These are phyloP conservation scores for Garcia nutans DNA, from an alignment of 345 rosid genomes.

Conservation along the genomic window DNA sequence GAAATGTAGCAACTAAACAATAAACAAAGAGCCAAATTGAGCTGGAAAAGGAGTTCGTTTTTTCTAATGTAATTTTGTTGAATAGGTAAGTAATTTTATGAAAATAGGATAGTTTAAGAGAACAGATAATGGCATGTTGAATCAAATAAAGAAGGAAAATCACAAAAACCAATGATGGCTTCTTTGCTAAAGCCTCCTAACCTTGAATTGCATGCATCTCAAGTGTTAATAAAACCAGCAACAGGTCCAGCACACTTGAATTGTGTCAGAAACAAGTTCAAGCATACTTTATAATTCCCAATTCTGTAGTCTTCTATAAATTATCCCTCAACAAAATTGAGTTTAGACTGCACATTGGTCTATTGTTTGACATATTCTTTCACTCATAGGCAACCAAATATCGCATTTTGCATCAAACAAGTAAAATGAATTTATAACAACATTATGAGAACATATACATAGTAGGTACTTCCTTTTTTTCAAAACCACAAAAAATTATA, in stretches of 20 bases:
- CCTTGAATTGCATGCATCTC: conserved; percentile 1
- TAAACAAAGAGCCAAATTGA: neutral
- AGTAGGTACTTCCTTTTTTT: neutral
- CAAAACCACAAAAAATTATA: neutral
- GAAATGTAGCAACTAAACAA: neutral
- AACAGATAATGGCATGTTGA: neutral
- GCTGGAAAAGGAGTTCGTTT: neutral
- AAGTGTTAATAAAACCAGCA: neutral
- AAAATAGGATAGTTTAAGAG: neutral
- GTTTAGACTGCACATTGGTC: neutral
- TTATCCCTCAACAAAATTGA: neutral
- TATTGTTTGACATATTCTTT: neutral
- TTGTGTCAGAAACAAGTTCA: neutral
- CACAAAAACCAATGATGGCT: neutral
- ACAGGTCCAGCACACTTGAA: neutral
- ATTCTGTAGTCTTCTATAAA: neutral
- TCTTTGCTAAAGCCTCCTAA: neutral
- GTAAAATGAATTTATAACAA: neutral
- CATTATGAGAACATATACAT: neutral
- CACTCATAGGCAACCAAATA: neutral
- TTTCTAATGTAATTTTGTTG: neutral
- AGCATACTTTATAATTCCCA: neutral
- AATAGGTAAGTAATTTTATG: neutral
- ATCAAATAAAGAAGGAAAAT: neutral
- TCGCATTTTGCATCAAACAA: neutral